Evolutionary conservation across 202 grass and related monocot genomes (phyloP), one percentile per base, ranked within the genome.

Genomic region (Panicum hallii): DNA sequence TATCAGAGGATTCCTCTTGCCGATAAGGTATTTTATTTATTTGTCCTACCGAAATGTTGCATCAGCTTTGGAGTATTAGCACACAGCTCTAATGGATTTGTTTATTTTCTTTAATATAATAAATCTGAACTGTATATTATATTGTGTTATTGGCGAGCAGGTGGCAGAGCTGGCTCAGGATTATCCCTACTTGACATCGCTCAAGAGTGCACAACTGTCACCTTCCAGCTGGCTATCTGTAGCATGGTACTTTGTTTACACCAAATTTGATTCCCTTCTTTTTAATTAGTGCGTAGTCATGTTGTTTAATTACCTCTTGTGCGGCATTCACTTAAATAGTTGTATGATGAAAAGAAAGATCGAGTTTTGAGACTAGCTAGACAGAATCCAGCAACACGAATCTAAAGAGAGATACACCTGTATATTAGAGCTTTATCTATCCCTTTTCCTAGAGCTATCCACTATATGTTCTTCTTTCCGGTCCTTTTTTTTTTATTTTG

Each of bases 221-320:
- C 94, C 94, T 64, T 92, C 85, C 9, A 97, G 89, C 66, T 97
- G 94, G 94, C 88, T 97, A 62, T 91, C 89, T 6, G 87, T 97
- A 53, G 94, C 94, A n/a, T 97, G 94, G 94, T 93, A 93, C 60
- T 66, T 84, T 40, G 5, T 28, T 81, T 48, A 5, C 5, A 19
- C 49, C 7, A 23, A 68, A 47, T 43, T 85, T 46, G 32, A 12
- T 65, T 62, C 2, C 22, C 16, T 54, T 69, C 7, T 41, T 50
- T 17, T 49, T 32, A 26, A 26, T 26, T 26, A 32, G 32, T 32
- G 2, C 2, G 32, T 3, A n/a, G 46, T 20, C 43, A 11, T 45
- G 22, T 4, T 67, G 79, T 38, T 49, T 32, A 32, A 32, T 30
- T 55, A 52, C 8, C 44, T 84, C 19, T 72, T 32, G 3, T 62